A percentile compares a stretch with the other conserved stretches of the same genome.
phyloP scores from a whole-genome alignment of 768 basidiomycete genomes.

The Pleurotus giganteus region DNA sequence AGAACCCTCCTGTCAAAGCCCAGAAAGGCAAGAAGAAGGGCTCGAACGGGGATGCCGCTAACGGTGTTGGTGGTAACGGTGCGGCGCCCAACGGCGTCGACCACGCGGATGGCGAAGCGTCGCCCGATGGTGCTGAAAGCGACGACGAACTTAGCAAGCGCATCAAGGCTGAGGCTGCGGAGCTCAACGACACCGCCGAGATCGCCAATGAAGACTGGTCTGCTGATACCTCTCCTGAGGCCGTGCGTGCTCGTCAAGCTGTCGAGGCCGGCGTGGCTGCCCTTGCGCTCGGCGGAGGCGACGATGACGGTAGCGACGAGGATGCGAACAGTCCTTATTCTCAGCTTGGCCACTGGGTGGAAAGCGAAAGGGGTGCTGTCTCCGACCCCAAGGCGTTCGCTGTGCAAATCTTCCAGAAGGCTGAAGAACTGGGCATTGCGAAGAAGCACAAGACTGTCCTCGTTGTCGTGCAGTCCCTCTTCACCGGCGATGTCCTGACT shows the following conservation, averaged over 20 bases:
- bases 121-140: slow-evolving; percentile 63
- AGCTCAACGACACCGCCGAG: slow-evolving; percentile 60
- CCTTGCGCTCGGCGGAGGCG: slow-evolving; percentile 45
- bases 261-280: slow-evolving; percentile 60
- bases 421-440: slow-evolving; percentile 86
- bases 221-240: slow-evolving; percentile 87
- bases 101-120: slow-evolving; percentile 40
- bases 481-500: slow-evolving; percentile 65
- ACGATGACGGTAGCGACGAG: slow-evolving; percentile 89
- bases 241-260: slow-evolving; percentile 78
- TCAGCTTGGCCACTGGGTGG: slow-evolving; percentile 81
- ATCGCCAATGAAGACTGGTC: slow-evolving; percentile 82
- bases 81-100: slow-evolving; percentile 27
- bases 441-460: slow-evolving; percentile 92
- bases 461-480: slow-evolving; percentile 81
- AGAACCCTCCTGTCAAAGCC: slow-evolving; percentile 91
- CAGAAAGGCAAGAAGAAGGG: slow-evolving; percentile 71
- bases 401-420: slow-evolving; percentile 81
- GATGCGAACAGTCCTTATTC: slow-evolving; percentile 84
- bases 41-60: slow-evolving; percentile 26
- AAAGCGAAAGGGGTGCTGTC: slow-evolving; percentile 57
- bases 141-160: slow-evolving; percentile 88
- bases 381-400: slow-evolving; percentile 50
- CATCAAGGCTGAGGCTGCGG: slow-evolving; percentile 88
- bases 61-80: slow-evolving; percentile 20